Percentiles rank a stretch among this genome's conserved stretches.
These are phyloP conservation scores for Stevia rebaudiana DNA, from an alignment of 140 eudicot species.

Conservation along the genomic window DNA sequence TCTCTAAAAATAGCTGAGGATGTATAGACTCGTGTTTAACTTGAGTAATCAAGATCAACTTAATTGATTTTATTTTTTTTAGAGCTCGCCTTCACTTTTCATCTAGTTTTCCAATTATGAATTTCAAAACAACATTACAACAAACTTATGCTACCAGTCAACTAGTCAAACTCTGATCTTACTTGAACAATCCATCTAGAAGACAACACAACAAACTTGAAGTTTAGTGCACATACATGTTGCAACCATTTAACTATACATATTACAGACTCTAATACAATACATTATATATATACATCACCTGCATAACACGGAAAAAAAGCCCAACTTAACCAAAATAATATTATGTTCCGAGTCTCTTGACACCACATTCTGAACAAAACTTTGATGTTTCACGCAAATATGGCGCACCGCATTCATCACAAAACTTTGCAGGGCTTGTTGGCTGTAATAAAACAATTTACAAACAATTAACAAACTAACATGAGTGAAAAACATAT, in stretches of 20 bases:
- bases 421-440: conserved; percentile 95
- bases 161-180: conserved; percentile 7
- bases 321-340: no score
- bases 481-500: neutral
- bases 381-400: conserved; percentile 87
- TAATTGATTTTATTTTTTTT: no score
- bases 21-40: no score
- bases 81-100: no score
- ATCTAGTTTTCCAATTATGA: neutral
- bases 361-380: conserved; percentile 94
- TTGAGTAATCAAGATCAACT: no score
- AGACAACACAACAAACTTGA: conserved; percentile 2
- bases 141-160: conserved; percentile 13
- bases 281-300: neutral
- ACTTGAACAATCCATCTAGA: neutral
- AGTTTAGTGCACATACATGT: neutral
- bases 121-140: conserved; percentile 12
- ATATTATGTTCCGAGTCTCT: conserved; percentile 74
- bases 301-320: no score
- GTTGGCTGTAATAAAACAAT: conserved; percentile 44
- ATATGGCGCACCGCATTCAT: conserved; percentile 91
- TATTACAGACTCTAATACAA: neutral
- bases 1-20: no score
- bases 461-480: conserved; percentile 7
- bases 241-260: conserved; percentile 5